Evolutionary conservation across 306 rosid genomes (phyloP).

Genomic region (Castanea sativa): DNA sequence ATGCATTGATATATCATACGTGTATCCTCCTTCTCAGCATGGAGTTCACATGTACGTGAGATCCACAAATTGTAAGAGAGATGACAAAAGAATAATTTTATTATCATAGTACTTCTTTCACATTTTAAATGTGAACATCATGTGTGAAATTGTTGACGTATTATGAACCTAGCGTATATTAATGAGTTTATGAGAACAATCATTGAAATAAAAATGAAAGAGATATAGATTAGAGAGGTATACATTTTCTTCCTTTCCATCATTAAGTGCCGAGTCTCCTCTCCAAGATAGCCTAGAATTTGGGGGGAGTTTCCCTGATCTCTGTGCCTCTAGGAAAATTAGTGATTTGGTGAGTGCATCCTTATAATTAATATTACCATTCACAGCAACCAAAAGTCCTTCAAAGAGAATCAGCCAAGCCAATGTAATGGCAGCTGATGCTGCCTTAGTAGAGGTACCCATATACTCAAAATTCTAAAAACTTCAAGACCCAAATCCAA

Average conservation of each 20-base stretch:
- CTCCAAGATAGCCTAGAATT: slow-evolving; percentile 71
- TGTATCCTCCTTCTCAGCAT: no score
- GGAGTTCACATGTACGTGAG: no score
- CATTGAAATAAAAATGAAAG: not conserved
- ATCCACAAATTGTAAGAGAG: no score
- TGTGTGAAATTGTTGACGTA: no score
- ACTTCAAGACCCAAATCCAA: not conserved
- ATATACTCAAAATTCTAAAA: slow-evolving; percentile 8
- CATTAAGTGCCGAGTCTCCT: slow-evolving; percentile 84
- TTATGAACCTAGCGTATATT: no score
- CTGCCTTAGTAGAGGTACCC: slow-evolving; percentile 25
- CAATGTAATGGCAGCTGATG: slow-evolving; percentile 37
- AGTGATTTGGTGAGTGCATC: slow-evolving; percentile 86
- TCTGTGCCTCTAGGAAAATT: slow-evolving; percentile 85
- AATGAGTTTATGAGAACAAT: not conserved
- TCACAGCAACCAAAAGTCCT: slow-evolving; percentile 32
- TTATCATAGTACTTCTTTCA: no score
- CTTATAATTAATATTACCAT: slow-evolving; percentile 51
- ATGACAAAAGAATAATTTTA: no score
- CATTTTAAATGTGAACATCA: no score
- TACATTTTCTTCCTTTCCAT: slow-evolving; percentile 63
- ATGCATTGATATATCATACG: no score
- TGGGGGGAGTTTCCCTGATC: slow-evolving; percentile 93
- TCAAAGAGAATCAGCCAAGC: slow-evolving; percentile 55
- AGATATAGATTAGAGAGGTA: not conserved